phyloP scores from a whole-genome alignment of 805 yeast genomes.

The Ogataea thermomethanolica region DNA sequence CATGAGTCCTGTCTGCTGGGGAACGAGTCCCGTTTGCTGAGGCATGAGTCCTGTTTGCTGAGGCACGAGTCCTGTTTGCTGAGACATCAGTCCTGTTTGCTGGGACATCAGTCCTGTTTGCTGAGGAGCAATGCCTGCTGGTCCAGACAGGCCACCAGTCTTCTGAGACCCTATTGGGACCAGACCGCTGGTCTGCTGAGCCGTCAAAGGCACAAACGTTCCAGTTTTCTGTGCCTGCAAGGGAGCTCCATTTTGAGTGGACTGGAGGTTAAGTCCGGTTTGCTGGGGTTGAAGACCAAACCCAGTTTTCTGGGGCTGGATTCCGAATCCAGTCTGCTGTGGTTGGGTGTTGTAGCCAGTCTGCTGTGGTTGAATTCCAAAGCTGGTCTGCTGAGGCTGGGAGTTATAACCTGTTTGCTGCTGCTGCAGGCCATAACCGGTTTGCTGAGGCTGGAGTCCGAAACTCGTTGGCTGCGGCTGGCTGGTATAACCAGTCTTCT shows the following conservation, averaged over 20 bases:
- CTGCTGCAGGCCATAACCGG: constrained; percentile 4
- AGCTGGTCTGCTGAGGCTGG: constrained; percentile 11
- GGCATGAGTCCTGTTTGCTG: constrained; percentile 32
- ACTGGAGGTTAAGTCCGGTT: neutral
- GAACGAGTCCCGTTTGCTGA: constrained; percentile 25
- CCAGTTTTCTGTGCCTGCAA: constrained; percentile 71
- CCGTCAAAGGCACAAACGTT: constrained; percentile 45
- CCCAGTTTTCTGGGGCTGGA: constrained; percentile 7
- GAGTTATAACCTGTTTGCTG: constrained; percentile 2
- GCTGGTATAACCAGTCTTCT: constrained; percentile 51
- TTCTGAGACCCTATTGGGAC: constrained; percentile 27
- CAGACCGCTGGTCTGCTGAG: constrained; percentile 32
- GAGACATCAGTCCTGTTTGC: constrained; percentile 34
- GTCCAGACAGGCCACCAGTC: constrained; percentile 18
- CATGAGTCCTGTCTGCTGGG: constrained; percentile 34
- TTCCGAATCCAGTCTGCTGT: constrained; percentile 7
- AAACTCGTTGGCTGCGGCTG: constrained; percentile 11
- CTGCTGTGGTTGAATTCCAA: constrained; percentile 54
- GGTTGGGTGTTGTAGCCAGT: constrained; percentile 43
- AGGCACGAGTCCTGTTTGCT: constrained; percentile 30
- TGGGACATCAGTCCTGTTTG: constrained; percentile 39
- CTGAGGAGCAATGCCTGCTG: constrained; percentile 31
- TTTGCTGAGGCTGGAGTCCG: constrained; percentile 5
- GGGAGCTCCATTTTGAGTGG: constrained; percentile 10
- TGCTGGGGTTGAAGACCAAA: constrained; percentile 6